phyloP scores from a whole-genome alignment of 208 protist species.

The Trypanosoma brucei region DNA sequence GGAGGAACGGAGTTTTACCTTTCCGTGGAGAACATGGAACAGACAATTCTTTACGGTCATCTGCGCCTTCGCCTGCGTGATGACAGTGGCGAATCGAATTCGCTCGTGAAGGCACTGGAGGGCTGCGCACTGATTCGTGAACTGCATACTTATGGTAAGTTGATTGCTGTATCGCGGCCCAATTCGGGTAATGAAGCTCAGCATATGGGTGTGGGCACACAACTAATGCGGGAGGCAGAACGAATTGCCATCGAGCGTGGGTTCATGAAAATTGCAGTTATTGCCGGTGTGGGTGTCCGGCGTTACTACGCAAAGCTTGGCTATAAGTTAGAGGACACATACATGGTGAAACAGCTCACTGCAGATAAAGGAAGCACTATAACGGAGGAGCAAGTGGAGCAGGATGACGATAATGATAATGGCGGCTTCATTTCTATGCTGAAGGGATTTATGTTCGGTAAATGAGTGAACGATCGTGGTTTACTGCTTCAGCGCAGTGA shows the following conservation, averaged over 20 bases:
- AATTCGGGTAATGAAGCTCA: conserved; percentile 93
- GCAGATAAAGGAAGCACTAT: conserved; percentile 35
- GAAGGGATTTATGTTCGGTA: conserved; percentile 51
- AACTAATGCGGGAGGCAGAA: conserved; percentile 98
- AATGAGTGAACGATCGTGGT: conserved; percentile 1
- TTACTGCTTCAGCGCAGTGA: background rate
- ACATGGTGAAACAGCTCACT: conserved; percentile 80
- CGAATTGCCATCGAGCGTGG: conserved; percentile 90
- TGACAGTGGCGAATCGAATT: conserved; percentile 31
- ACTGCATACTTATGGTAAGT: conserved; percentile 96
- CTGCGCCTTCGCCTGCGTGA: conserved; percentile 81
- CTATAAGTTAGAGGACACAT: conserved; percentile 88
- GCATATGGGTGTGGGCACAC: conserved; percentile 96
- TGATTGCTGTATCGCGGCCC: conserved; percentile 60
- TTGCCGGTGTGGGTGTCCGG: conserved; percentile 96
- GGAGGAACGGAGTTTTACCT: conserved; percentile 81
- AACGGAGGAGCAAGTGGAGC: conserved; percentile 65
- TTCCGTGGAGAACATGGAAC: conserved; percentile 75
- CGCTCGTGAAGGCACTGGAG: conserved; percentile 87
- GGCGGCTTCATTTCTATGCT: conserved; percentile 40
- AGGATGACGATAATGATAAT: conserved; percentile 84
- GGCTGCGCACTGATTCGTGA: conserved; percentile 95
- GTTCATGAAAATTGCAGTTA: conserved; percentile 92
- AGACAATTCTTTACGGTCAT: conserved; percentile 84
- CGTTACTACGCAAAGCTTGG: conserved; percentile 98